Percentiles rank a stretch among this genome's conserved stretches.
phyloP scores from a whole-genome alignment of 257 asterid genomes.

The Nicotiana noctiflora region DNA sequence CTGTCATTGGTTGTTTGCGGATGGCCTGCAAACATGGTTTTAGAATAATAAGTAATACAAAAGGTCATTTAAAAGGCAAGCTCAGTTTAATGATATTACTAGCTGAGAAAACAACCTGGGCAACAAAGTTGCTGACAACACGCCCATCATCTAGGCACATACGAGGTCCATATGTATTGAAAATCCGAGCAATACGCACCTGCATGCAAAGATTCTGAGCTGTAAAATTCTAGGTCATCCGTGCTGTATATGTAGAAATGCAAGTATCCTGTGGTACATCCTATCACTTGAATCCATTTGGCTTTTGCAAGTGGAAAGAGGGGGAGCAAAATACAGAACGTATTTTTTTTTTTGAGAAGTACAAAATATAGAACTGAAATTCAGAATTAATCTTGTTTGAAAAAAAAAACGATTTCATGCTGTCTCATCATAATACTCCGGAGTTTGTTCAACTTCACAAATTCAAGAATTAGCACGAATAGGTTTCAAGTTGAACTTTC shows the following conservation, averaged over 20 bases:
- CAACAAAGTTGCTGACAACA: constrained; percentile 93
- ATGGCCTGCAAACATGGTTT: constrained; percentile 52
- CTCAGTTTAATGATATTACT: not conserved
- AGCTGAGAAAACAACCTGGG: constrained; percentile 56
- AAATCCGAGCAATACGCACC: constrained; percentile 98
- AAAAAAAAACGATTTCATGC: not conserved
- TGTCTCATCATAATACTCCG: not conserved
- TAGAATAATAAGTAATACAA: not conserved
- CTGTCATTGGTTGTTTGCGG: constrained; percentile 81
- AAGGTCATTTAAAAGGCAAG: not conserved
- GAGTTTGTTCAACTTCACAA: not conserved
- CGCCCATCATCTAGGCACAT: constrained; percentile 99
- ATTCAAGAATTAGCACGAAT: not conserved
- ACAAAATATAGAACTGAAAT: too few species aligned
- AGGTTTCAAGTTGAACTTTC: not conserved
- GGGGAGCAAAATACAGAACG: not conserved
- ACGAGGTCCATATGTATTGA: constrained; percentile 95
- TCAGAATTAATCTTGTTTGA: not conserved
- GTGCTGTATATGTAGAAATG: not conserved
- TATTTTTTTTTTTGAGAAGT: too few species aligned
- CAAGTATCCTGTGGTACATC: not conserved
- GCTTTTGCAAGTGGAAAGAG: not conserved
- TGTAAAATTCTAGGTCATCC: not conserved
- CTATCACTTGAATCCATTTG: not conserved
- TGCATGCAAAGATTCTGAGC: constrained; percentile 15